Evolutionary conservation across 2,329 filamentous ascomycete species (phyloP).

Genomic region (Truncatella angustata): DNA sequence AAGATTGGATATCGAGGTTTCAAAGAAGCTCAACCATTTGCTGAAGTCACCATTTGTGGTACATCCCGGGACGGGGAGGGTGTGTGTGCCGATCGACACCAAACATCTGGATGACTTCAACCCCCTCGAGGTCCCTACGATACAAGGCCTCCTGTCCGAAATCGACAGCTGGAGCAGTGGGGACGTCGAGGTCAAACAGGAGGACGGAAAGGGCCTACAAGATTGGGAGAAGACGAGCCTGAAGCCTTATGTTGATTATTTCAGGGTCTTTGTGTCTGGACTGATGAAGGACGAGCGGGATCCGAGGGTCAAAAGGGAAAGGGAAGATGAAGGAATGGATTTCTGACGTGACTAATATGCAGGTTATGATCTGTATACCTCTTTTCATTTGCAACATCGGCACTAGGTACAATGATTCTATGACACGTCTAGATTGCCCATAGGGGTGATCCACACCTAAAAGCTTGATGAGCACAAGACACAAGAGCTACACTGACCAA

Average conservation of each 20-base stretch:
- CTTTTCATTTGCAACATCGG: not conserved
- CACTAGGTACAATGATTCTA: too few relatives aligned
- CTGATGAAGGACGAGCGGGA: constrained; percentile 75
- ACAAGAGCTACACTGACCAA: too few relatives aligned
- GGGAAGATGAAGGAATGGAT: constrained; percentile 52
- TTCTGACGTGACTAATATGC: constrained; percentile 42
- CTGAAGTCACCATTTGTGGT: constrained; percentile 96
- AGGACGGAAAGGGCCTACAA: constrained; percentile 40
- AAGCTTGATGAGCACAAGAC: too few relatives aligned
- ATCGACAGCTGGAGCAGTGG: constrained; percentile 75
- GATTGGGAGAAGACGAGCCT: constrained; percentile 98
- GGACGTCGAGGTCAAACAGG: constrained; percentile 23
- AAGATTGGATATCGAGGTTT: constrained; percentile 92
- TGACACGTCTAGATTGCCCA: too few relatives aligned
- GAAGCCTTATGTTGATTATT: constrained; percentile 89
- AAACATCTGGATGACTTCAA: constrained; percentile 76
- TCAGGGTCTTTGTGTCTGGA: constrained; percentile 74
- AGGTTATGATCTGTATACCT: too few relatives aligned
- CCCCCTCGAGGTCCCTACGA: constrained; percentile 83
- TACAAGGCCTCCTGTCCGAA: constrained; percentile 76
- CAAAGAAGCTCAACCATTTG: constrained; percentile 96
- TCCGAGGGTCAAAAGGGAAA: constrained; percentile 52
- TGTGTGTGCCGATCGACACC: constrained; percentile 92
- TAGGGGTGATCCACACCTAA: too few relatives aligned
- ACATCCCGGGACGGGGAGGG: constrained; percentile 87